A percentile compares a stretch with the other conserved stretches of the same genome.
Evolutionary conservation across 2,329 filamentous ascomycete species (phyloP).

Genomic region (Cercospora citrullina): DNA sequence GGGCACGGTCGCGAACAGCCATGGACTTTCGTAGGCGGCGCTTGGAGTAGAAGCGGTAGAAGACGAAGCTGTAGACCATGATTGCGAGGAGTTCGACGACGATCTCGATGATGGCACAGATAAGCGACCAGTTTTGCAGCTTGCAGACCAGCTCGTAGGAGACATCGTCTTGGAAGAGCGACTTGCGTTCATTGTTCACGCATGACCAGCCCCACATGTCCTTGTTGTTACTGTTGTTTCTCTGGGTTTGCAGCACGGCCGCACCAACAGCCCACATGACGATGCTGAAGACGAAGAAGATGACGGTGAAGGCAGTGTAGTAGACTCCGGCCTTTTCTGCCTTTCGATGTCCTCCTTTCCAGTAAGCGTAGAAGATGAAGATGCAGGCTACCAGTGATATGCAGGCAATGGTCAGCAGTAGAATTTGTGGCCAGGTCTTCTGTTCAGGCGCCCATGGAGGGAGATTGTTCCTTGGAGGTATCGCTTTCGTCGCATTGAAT

Average conservation of each 20-base stretch:
- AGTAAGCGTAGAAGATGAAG: slow-evolving; percentile 80
- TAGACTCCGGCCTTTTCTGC: slow-evolving; percentile 94
- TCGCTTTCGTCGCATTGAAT: slow-evolving; percentile 79
- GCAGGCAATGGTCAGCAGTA: slow-evolving; percentile 75
- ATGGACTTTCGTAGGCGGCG: slow-evolving; percentile 93
- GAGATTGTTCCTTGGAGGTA: slow-evolving; percentile 75
- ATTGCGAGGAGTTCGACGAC: slow-evolving; percentile 91
- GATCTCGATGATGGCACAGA: slow-evolving; percentile 96
- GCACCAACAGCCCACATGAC: slow-evolving; percentile 90
- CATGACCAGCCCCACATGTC: slow-evolving; percentile 99
- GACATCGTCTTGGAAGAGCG: slow-evolving; percentile 77
- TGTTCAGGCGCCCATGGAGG: slow-evolving; percentile 82
- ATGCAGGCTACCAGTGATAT: slow-evolving; percentile 79
- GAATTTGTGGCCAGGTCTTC: slow-evolving; percentile 83
- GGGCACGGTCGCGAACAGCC: slow-evolving; percentile 90
- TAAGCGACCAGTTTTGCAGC: slow-evolving; percentile 89
- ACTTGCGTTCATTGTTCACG: slow-evolving; percentile 73
- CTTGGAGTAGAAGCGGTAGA: slow-evolving; percentile 98
- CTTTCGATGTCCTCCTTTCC: slow-evolving; percentile 78
- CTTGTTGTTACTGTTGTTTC: slow-evolving; percentile 70
- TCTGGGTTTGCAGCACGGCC: slow-evolving; percentile 76
- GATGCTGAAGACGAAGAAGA: slow-evolving; percentile 90
- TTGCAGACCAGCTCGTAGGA: slow-evolving; percentile 90
- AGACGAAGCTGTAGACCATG: slow-evolving; percentile 87
- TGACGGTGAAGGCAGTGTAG: slow-evolving; percentile 90